phyloP scores from a whole-genome alignment of 208 protist species.

The Leishmania gerbilli region DNA sequence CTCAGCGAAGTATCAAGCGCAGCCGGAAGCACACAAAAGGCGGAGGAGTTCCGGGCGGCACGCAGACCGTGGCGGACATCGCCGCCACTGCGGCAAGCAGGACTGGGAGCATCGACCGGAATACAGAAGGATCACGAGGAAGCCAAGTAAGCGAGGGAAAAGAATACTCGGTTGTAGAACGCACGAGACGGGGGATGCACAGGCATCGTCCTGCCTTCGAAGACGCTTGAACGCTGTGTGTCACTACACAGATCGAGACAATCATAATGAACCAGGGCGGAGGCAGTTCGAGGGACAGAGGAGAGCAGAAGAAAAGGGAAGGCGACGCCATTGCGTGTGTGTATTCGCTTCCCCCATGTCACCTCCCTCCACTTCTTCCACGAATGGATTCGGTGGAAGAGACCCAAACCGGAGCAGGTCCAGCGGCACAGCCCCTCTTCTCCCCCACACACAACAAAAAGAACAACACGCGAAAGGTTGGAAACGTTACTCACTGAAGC shows the following conservation, averaged over 20 bases:
- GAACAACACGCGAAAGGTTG: background rate
- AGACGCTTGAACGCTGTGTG: background rate
- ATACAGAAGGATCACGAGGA: background rate
- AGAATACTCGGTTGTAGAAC: background rate
- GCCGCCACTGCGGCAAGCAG: background rate
- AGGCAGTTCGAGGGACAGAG: too few species aligned
- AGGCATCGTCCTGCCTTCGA: background rate
- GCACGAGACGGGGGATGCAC: background rate
- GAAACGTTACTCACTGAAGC: too few species aligned
- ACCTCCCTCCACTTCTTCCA: background rate
- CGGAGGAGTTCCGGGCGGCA: background rate
- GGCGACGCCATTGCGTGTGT: background rate
- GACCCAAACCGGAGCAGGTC: too few species aligned
- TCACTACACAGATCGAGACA: background rate
- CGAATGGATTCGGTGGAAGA: background rate
- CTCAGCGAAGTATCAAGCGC: background rate
- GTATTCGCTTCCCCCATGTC: background rate
- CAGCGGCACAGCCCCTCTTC: too few species aligned
- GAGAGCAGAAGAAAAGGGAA: background rate
- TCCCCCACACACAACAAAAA: background rate
- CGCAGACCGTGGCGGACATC: background rate
- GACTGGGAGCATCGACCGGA: background rate
- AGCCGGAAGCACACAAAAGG: background rate
- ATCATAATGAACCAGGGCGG: background rate
- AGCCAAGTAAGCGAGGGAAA: background rate